A percentile compares a stretch with the other conserved stretches of the same genome.
These are phyloP conservation scores for Fusarium austroafricanum DNA, from an alignment of 2,329 filamentous ascomycete genomes.

Conservation along the genomic window DNA sequence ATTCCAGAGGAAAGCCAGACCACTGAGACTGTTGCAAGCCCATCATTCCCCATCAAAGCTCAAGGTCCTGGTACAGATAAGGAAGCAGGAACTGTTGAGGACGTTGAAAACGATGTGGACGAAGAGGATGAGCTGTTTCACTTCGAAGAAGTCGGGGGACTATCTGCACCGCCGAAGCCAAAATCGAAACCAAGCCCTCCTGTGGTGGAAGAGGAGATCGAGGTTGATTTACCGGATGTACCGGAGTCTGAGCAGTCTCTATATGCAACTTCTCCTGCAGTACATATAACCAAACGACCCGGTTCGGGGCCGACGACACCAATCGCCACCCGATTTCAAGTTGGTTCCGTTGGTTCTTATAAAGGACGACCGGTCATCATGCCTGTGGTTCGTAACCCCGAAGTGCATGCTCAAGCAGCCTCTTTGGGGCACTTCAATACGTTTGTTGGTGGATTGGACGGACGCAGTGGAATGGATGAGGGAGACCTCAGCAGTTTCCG, in stretches of 20 bases:
- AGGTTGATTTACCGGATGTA: conserved; percentile 47
- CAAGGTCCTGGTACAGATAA: background rate
- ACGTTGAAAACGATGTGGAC: conserved; percentile 24
- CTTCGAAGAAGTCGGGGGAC: conserved; percentile 58
- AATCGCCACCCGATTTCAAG: conserved; percentile 50
- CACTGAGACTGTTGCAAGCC: conserved; percentile 3
- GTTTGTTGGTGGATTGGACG: conserved; percentile 66
- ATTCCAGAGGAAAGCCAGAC: conserved; percentile 18
- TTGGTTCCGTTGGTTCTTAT: conserved; percentile 64
- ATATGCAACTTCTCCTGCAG: conserved; percentile 59
- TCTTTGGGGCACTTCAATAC: conserved; percentile 61
- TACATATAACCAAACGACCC: conserved; percentile 53
- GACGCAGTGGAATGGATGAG: conserved; percentile 62
- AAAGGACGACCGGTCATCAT: conserved; percentile 65
- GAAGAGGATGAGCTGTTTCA: conserved; percentile 58
- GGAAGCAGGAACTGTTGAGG: conserved; percentile 1
- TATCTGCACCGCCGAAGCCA: conserved; percentile 48
- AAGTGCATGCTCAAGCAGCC: conserved; percentile 61
- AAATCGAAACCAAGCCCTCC: conserved; percentile 43
- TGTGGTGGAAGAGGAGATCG: conserved; percentile 50
- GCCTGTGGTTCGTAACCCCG: conserved; percentile 62
- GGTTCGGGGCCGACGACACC: conserved; percentile 47
- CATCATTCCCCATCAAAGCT: conserved; percentile 11
- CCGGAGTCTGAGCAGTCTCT: conserved; percentile 44
- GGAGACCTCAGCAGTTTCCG: conserved; percentile 58